Evolutionary conservation across 2,329 filamentous ascomycete species (phyloP).

Genomic region (Spiromastix sp.): DNA sequence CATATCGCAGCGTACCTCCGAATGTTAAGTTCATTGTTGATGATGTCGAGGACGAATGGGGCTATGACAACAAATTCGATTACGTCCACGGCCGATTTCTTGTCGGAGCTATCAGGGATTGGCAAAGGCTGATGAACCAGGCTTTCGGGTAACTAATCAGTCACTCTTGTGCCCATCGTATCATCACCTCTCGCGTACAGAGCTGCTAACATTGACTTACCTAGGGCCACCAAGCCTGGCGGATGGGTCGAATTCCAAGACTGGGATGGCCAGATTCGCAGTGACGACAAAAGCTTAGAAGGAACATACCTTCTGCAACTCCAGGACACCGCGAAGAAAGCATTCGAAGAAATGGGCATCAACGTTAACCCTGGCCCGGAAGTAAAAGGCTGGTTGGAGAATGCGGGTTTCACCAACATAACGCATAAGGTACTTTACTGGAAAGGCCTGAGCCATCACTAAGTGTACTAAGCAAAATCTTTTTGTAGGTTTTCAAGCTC

Average conservation of each 20-base stretch:
- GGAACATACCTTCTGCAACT: conserved; percentile 9
- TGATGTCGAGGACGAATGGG: conserved; percentile 47
- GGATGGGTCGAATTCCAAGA: conserved; percentile 34
- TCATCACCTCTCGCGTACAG: not conserved
- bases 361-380: conserved; percentile 12
- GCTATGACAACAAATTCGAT: conserved; percentile 47
- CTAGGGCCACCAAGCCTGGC: conserved; percentile 23
- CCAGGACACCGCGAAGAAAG: conserved; percentile 11
- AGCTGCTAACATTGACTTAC: not conserved
- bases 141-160: conserved; percentile 33
- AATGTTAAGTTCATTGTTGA: conserved; percentile 49
- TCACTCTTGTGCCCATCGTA: no score
- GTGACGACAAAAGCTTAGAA: conserved; percentile 1
- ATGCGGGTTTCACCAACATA: conserved; percentile 2
- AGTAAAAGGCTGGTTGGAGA: conserved; percentile 14
- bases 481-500: not conserved
- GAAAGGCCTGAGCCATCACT: no score
- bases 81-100: conserved; percentile 50
- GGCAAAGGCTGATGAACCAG: conserved; percentile 40
- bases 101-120: conserved; percentile 46
- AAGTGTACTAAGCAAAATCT: not conserved
- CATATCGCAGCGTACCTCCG: conserved; percentile 42
- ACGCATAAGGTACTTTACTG: not conserved
- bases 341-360: conserved; percentile 3
- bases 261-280: conserved; percentile 7